Percentiles rank a stretch among this genome's conserved stretches.
These are phyloP conservation scores for Suhomyces wounanorum DNA, from an alignment of 1,139 yeast species.

Conservation along the genomic window DNA sequence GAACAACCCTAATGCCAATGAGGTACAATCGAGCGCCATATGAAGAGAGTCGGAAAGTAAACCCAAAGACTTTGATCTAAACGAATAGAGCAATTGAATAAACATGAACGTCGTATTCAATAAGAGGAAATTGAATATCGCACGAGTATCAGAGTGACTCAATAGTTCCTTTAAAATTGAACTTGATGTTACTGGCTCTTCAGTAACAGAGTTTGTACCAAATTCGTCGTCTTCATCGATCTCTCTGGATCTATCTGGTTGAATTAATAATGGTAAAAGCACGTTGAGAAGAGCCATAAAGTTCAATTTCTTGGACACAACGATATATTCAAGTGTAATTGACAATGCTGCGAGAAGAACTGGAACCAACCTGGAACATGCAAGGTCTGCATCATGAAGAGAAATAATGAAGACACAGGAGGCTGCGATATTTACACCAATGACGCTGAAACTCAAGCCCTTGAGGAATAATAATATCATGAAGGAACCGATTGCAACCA, in stretches of 20 bases:
- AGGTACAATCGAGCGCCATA: conserved; percentile 93
- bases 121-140: conserved; percentile 83
- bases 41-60: conserved; percentile 90
- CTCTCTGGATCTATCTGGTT: conserved; percentile 17
- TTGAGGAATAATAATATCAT: conserved; percentile 6
- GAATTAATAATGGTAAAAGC: conserved; percentile 22
- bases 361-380: conserved; percentile 20
- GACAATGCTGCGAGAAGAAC: conserved; percentile 23
- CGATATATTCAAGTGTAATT: conserved; percentile 25
- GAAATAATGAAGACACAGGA: conserved; percentile 28
- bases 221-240: conserved; percentile 9
- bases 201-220: neutral
- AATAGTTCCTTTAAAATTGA: conserved; percentile 44
- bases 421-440: conserved; percentile 29
- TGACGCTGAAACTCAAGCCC: conserved; percentile 22
- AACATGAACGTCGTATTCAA: conserved; percentile 92
- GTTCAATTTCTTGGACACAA: conserved; percentile 17
- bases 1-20: conserved; percentile 82
- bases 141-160: conserved; percentile 73
- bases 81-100: conserved; percentile 86
- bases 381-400: conserved; percentile 26
- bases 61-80: conserved; percentile 90
- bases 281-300: conserved; percentile 16
- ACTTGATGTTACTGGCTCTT: conserved; percentile 5
- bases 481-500: conserved; percentile 4